These are phyloP conservation scores for Serpula lacrymans DNA, from an alignment of 768 basidiomycete species.

Conservation along the genomic window DNA sequence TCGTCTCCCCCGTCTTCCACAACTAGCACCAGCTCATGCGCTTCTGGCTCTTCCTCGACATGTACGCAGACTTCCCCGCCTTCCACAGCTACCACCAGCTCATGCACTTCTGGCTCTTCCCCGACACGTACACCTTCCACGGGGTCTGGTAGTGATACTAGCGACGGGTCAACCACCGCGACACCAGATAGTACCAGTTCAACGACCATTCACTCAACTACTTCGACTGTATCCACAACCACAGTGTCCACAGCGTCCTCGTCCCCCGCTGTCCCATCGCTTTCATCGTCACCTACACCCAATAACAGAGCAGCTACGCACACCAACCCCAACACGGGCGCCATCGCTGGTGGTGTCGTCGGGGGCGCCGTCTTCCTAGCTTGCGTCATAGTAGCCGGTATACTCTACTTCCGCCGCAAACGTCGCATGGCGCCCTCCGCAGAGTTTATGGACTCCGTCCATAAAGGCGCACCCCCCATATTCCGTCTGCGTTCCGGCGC, in stretches of 20 bases:
- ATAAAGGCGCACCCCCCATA: slow-evolving; percentile 18
- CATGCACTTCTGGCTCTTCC: too few relatives aligned
- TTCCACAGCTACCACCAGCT: too few relatives aligned
- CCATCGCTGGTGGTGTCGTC: slow-evolving; percentile 52
- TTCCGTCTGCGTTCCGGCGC: slow-evolving; percentile 24
- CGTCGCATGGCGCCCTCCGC: slow-evolving; percentile 52
- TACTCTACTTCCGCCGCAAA: slow-evolving; percentile 40
- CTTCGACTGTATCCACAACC: neutral
- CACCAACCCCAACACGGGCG: slow-evolving; percentile 33
- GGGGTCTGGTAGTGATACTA: neutral
- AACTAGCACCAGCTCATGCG: too few relatives aligned
- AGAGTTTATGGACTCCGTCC: slow-evolving; percentile 44
- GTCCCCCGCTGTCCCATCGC: slow-evolving; percentile 1
- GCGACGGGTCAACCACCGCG: neutral
- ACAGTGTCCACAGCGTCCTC: neutral
- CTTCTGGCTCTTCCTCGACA: too few relatives aligned
- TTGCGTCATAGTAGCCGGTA: slow-evolving; percentile 28
- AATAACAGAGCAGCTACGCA: slow-evolving; percentile 9
- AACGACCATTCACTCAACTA: neutral
- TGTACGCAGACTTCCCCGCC: too few relatives aligned
- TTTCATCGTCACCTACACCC: slow-evolving; percentile 2
- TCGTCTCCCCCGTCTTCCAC: too few relatives aligned
- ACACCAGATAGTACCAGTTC: neutral
- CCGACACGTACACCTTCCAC: too few relatives aligned
- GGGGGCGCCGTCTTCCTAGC: slow-evolving; percentile 43